These are phyloP conservation scores for Fusarium pininemorale DNA, from an alignment of 2,329 filamentous ascomycete species.

Conservation along the genomic window DNA sequence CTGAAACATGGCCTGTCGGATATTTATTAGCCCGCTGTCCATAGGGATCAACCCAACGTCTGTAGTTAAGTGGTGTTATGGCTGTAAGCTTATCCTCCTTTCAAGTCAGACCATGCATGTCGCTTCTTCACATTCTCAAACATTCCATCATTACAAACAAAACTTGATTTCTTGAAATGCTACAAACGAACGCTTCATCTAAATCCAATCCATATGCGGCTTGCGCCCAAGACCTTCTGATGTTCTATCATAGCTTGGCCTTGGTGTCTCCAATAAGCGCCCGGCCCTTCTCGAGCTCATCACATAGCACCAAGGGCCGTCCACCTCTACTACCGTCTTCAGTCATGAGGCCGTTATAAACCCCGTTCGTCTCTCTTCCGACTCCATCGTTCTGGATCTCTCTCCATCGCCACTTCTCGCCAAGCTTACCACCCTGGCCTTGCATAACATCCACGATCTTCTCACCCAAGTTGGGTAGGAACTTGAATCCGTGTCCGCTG, in stretches of 20 bases:
- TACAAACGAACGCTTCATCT: conserved; percentile 23
- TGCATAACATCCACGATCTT: conserved; percentile 67
- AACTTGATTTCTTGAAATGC: conserved; percentile 8
- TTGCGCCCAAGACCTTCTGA: conserved; percentile 10
- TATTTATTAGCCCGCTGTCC: conserved; percentile 27
- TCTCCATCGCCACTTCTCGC: conserved; percentile 71
- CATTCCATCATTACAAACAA: not conserved
- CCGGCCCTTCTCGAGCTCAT: conserved; percentile 51
- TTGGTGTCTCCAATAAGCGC: conserved; percentile 27
- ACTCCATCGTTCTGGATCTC: conserved; percentile 54
- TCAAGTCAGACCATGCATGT: conserved; percentile 2
- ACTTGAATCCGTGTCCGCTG: conserved; percentile 75
- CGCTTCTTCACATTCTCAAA: not conserved
- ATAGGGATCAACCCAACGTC: not conserved
- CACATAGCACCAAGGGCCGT: conserved; percentile 54
- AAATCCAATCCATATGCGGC: conserved; percentile 2
- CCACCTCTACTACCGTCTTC: conserved; percentile 65
- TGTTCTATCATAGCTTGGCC: conserved; percentile 40
- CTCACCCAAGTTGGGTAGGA: conserved; percentile 72
- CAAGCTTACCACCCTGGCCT: conserved; percentile 59
- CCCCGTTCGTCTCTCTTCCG: conserved; percentile 48
- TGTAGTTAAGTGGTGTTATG: conserved; percentile 4
- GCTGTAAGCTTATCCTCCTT: conserved; percentile 8
- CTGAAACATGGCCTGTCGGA: conserved; percentile 14
- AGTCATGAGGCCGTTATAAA: conserved; percentile 52